A percentile compares a stretch with the other conserved stretches of the same genome.
phyloP scores from a whole-genome alignment of 345 rosid genomes.

The Rhodamnia rubescens region DNA sequence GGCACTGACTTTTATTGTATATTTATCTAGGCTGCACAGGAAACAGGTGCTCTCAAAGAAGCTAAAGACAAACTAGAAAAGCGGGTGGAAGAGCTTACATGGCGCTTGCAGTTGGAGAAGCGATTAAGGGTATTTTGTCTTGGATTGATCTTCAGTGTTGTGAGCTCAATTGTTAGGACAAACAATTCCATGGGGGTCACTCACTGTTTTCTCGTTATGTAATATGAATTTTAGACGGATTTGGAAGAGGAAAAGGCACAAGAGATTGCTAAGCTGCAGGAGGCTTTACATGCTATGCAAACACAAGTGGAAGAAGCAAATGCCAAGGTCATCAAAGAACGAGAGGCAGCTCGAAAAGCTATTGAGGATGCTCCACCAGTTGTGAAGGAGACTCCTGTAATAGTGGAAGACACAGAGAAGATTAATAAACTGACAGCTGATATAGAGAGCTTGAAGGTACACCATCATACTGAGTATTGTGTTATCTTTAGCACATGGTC shows the following conservation, averaged over 20 bases:
- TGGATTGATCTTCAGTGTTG: background rate
- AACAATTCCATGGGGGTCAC: background rate
- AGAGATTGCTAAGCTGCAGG: slow-evolving; percentile 80
- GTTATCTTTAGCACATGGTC: background rate
- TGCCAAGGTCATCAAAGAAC: slow-evolving; percentile 59
- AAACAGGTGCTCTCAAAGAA: slow-evolving; percentile 97
- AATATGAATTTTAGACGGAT: slow-evolving; percentile 47
- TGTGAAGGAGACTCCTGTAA: slow-evolving; percentile 91
- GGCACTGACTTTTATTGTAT: background rate
- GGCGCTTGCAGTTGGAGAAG: slow-evolving; percentile 97
- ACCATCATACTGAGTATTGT: background rate
- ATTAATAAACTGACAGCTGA: slow-evolving; percentile 57
- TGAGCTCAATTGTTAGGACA: background rate
- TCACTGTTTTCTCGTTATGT: background rate
- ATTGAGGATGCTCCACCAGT: slow-evolving; percentile 97
- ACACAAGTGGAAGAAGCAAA: slow-evolving; percentile 87
- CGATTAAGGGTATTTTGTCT: slow-evolving; percentile 68
- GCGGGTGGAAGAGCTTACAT: slow-evolving; percentile 94
- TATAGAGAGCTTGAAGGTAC: slow-evolving; percentile 78
- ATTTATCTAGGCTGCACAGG: slow-evolving; percentile 72
- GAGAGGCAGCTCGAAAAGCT: slow-evolving; percentile 86
- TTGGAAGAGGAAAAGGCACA: slow-evolving; percentile 92
- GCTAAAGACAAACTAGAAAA: slow-evolving; percentile 97
- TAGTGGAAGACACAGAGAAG: slow-evolving; percentile 87
- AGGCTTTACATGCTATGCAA: slow-evolving; percentile 65